phyloP scores from a whole-genome alignment of 768 basidiomycete genomes.

The Leccinum truebloodii region DNA sequence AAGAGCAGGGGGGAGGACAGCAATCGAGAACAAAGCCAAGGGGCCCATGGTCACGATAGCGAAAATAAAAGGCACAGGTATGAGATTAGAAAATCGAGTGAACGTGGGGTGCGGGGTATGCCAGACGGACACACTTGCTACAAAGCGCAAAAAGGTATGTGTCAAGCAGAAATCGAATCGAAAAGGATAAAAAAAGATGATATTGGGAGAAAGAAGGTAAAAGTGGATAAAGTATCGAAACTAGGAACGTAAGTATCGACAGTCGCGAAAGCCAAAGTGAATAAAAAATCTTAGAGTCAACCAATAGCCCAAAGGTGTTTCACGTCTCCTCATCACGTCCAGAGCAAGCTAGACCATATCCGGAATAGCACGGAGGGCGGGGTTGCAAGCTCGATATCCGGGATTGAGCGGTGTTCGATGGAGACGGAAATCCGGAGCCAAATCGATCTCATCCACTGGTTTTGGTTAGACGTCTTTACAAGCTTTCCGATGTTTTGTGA shows the following conservation, averaged over 20 bases:
- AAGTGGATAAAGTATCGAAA: slow-evolving; percentile 33
- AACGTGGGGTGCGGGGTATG: slow-evolving; percentile 29
- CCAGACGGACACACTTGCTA: slow-evolving; percentile 23
- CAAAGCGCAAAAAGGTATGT: slow-evolving; percentile 26
- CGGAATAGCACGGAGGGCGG: slow-evolving; percentile 8
- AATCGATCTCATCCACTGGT: slow-evolving; percentile 47
- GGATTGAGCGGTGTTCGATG: slow-evolving; percentile 4
- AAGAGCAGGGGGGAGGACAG: slow-evolving; percentile 19
- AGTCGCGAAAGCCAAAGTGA: slow-evolving; percentile 39
- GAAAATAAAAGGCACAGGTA: slow-evolving; percentile 35
- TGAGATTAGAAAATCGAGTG: slow-evolving; percentile 32
- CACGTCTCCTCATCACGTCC: slow-evolving; percentile 18
- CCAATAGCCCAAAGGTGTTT: slow-evolving; percentile 58
- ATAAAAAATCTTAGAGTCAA: slow-evolving; percentile 53
- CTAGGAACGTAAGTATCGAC: slow-evolving; percentile 29
- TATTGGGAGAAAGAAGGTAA: slow-evolving; percentile 20
- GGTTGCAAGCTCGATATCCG: slow-evolving; percentile 11
- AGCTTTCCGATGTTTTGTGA: slow-evolving; percentile 36
- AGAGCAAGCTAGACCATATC: slow-evolving; percentile 8
- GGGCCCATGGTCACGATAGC: slow-evolving; percentile 25
- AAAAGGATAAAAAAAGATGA: slow-evolving; percentile 35
- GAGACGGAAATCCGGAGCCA: slow-evolving; percentile 43
- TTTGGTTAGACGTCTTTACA: slow-evolving; percentile 32
- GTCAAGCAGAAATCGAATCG: slow-evolving; percentile 33
- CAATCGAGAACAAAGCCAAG: slow-evolving; percentile 26